A percentile compares a stretch with the other conserved stretches of the same genome.
These are phyloP conservation scores for Scenedesmus sp. DNA, from an alignment of 163 green algal genomes.

Conservation along the genomic window DNA sequence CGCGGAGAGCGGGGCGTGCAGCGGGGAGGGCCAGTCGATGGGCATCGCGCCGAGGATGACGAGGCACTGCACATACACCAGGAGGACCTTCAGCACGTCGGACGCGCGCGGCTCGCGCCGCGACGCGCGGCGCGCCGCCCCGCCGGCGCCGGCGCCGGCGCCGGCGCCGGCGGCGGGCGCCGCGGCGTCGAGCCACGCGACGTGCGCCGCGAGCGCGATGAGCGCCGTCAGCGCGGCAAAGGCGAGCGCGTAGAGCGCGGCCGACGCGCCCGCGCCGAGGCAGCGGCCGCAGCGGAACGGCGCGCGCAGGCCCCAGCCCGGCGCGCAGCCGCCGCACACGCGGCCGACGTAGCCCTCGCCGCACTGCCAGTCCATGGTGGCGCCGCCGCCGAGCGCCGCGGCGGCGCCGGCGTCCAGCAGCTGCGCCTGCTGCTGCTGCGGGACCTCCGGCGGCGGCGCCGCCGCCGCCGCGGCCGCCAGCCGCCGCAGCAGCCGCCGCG, in stretches of 20 bases:
- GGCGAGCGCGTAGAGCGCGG: neutral
- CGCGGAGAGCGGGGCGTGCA: neutral
- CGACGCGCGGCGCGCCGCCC: too few species aligned
- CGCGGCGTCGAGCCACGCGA: slow-evolving; percentile 3
- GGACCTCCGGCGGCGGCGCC: neutral
- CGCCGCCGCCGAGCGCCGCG: neutral
- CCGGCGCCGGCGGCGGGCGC: neutral
- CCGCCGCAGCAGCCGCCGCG: neutral
- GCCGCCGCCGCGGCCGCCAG: neutral
- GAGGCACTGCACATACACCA: slow-evolving; percentile 6
- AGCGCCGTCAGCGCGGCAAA: neutral
- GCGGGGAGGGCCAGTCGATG: neutral
- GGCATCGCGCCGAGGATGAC: slow-evolving; percentile 1
- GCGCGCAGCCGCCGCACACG: neutral
- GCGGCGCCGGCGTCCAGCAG: neutral
- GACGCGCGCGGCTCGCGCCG: slow-evolving; percentile 10
- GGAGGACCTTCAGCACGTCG: neutral
- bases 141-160: too few species aligned
- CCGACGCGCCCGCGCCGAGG: neutral
- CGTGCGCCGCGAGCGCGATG: neutral
- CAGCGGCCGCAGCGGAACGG: neutral
- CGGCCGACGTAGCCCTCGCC: neutral
- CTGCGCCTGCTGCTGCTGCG: slow-evolving; percentile 3
- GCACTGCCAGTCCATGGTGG: slow-evolving; percentile 9
- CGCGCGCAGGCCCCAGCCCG: neutral